Conservation (phyloP, 2,329 filamentous ascomycete species). For the Triangularia verruculosa region DNA sequence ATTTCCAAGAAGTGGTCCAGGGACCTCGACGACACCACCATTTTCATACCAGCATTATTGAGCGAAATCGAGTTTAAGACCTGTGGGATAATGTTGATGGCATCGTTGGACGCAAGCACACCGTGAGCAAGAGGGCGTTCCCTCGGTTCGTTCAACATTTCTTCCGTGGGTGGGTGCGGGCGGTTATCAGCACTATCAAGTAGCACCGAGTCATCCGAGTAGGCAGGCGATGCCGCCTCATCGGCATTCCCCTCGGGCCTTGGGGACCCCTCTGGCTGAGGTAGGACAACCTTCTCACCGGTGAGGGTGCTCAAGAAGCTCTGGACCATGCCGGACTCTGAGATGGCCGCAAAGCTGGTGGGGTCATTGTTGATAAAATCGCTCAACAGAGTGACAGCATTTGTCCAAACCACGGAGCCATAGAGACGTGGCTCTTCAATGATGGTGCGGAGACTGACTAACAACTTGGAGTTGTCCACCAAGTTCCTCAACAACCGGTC, state of each 20-base stretch:
- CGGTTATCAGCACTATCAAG: constrained; percentile 39
- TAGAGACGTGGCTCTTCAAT: constrained; percentile 77
- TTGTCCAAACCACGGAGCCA: constrained; percentile 94
- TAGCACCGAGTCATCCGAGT: constrained; percentile 39
- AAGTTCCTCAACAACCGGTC: constrained; percentile 88
- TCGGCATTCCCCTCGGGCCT: constrained; percentile 36
- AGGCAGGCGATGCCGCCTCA: constrained; percentile 37
- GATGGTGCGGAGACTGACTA: constrained; percentile 75
- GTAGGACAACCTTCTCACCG: constrained; percentile 44
- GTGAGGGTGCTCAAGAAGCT: constrained; percentile 82
- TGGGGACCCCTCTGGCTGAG: constrained; percentile 31
- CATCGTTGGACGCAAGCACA: constrained; percentile 83
- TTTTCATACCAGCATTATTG: constrained; percentile 79
- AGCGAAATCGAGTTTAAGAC: constrained; percentile 93
- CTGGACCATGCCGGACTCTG: constrained; percentile 86
- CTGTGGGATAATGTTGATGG: constrained; percentile 80
- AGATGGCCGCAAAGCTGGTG: constrained; percentile 93
- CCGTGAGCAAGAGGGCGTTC: constrained; percentile 57
- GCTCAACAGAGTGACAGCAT: constrained; percentile 84
- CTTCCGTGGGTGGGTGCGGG: constrained; percentile 52
- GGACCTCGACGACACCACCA: constrained; percentile 80
- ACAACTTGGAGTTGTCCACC: constrained; percentile 84
- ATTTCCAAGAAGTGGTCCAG: constrained; percentile 89
- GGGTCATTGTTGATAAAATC: constrained; percentile 99
- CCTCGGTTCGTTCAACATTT: constrained; percentile 46